phyloP scores from a whole-genome alignment of 306 rosid species.

The Neltuma alba region DNA sequence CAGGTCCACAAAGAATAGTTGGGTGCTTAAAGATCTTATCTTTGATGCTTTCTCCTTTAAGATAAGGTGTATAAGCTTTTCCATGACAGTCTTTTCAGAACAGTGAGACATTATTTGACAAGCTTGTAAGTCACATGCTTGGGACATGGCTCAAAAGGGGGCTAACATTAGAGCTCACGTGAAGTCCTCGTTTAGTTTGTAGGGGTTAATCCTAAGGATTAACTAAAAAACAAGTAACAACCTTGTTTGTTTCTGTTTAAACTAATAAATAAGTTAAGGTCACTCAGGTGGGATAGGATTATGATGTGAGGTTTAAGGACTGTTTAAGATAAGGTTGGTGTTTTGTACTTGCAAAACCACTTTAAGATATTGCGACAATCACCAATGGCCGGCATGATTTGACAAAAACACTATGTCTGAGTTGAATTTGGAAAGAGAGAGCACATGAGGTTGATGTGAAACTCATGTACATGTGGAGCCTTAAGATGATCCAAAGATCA shows the following conservation, averaged over 20 bases:
- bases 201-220: slow-evolving; percentile 23
- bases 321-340: slow-evolving; percentile 54
- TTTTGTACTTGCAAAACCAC: slow-evolving; percentile 52
- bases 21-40: slow-evolving; percentile 60
- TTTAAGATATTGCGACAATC: slow-evolving; percentile 44
- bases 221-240: slow-evolving; percentile 19
- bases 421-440: slow-evolving; percentile 44
- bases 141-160: slow-evolving; percentile 36
- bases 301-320: slow-evolving; percentile 49
- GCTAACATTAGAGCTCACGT: slow-evolving; percentile 45
- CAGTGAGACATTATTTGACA: slow-evolving; percentile 63
- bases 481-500: slow-evolving; percentile 7
- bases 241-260: slow-evolving; percentile 20
- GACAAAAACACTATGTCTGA: slow-evolving; percentile 43
- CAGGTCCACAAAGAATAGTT: slow-evolving; percentile 48
- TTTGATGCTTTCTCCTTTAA: slow-evolving; percentile 38
- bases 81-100: slow-evolving; percentile 46
- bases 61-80: slow-evolving; percentile 55
- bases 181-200: slow-evolving; percentile 38
- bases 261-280: slow-evolving; percentile 33
- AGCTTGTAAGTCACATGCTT: slow-evolving; percentile 43
- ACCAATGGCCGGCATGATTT: slow-evolving; percentile 74
- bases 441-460: slow-evolving; percentile 58
- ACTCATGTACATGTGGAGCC: slow-evolving; percentile 66
- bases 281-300: slow-evolving; percentile 40